A percentile compares a stretch with the other conserved stretches of the same genome.
Conservation (phyloP, 495 filamentous ascomycete species). For the Lineolata rhizophorae region DNA sequence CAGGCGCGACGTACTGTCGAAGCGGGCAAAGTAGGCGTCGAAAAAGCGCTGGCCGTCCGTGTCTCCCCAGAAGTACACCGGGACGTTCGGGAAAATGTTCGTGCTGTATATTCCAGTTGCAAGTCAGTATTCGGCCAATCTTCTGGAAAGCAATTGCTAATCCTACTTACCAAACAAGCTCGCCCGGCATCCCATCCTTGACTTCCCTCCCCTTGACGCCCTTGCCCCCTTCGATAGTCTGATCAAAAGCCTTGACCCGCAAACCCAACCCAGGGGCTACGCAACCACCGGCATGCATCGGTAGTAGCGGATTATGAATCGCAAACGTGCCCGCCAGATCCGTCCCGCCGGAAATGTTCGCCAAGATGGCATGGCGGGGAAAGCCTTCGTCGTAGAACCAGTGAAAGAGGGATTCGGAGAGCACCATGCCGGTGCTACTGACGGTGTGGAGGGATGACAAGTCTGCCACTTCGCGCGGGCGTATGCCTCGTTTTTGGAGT, state of each 20-base stretch:
- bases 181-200: constrained; percentile 40
- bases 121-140: neutral
- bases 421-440: constrained; percentile 56
- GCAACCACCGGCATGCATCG: constrained; percentile 50
- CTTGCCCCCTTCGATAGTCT: constrained; percentile 26
- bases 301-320: constrained; percentile 41
- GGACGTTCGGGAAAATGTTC: constrained; percentile 48
- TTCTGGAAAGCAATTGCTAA: too few species aligned
- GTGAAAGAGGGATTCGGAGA: constrained; percentile 46
- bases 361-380: constrained; percentile 35
- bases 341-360: constrained; percentile 58
- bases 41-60: constrained; percentile 33
- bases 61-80: constrained; percentile 49
- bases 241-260: constrained; percentile 43
- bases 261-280: constrained; percentile 41
- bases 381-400: constrained; percentile 75
- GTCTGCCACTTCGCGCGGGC: constrained; percentile 36
- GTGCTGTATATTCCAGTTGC: constrained; percentile 14
- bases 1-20: too few species aligned
- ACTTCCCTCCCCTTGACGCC: constrained; percentile 31
- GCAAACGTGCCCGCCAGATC: constrained; percentile 57
- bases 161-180: constrained; percentile 40
- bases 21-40: constrained; percentile 49
- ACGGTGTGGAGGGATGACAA: constrained; percentile 35
- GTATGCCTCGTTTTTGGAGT: constrained; percentile 33